These are phyloP conservation scores for Mucor racemosus DNA, from an alignment of 371 early-diverging fungal genomes.

Conservation along the genomic window DNA sequence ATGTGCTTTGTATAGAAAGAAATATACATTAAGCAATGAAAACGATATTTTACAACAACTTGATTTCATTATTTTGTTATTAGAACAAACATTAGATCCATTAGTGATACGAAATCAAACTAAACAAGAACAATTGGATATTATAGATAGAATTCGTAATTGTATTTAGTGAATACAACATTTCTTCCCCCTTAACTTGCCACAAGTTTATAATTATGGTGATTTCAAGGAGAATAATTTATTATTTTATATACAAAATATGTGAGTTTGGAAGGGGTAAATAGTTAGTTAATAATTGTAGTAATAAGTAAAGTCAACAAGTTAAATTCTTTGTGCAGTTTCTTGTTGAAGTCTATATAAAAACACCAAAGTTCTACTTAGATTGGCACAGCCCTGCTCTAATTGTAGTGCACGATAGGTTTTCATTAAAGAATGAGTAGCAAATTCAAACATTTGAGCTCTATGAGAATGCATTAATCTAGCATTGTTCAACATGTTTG, in stretches of 20 bases:
- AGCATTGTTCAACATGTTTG: slow-evolving; percentile 39
- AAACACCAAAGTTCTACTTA: slow-evolving; percentile 21
- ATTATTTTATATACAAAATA: not conserved
- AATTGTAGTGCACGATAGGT: slow-evolving; percentile 39
- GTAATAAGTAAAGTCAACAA: not conserved
- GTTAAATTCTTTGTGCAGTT: slow-evolving; percentile 13
- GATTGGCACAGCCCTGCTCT: slow-evolving; percentile 41
- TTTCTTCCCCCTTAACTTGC: not conserved
- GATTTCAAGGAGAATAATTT: slow-evolving; percentile 4
- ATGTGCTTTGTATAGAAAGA: slow-evolving; percentile 10
- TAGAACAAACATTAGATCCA: slow-evolving; percentile 12
- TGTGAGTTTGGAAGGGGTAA: not conserved
- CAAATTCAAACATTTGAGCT: slow-evolving; percentile 38
- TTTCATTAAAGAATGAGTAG: slow-evolving; percentile 32
- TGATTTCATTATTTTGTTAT: slow-evolving; percentile 10
- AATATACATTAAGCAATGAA: slow-evolving; percentile 1
- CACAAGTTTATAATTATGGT: not conserved
- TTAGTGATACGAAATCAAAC: slow-evolving; percentile 16
- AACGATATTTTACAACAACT: not conserved
- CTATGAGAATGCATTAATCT: slow-evolving; percentile 36
- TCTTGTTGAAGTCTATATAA: slow-evolving; percentile 38
- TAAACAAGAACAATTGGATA: slow-evolving; percentile 10
- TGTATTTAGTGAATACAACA: slow-evolving; percentile 11
- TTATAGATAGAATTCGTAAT: slow-evolving; percentile 9
- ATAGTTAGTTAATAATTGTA: not conserved